Percentiles rank a stretch among this genome's conserved stretches.
Evolutionary conservation across 1,139 yeast genomes (phyloP).

Genomic region (Eremothecium coryli): DNA sequence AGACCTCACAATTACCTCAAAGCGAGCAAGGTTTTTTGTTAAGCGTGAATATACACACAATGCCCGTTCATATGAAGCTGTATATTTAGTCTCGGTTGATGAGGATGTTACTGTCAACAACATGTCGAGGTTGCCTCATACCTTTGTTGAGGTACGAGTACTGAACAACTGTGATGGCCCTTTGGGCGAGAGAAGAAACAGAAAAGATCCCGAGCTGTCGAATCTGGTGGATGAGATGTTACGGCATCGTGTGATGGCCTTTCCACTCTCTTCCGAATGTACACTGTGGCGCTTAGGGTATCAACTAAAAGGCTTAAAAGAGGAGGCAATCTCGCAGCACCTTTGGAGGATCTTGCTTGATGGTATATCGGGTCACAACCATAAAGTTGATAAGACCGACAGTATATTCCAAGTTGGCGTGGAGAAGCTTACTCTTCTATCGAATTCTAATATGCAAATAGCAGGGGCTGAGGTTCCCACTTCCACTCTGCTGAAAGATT

Average conservation of each 20-base stretch:
- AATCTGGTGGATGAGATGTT: not conserved
- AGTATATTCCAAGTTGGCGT: not conserved
- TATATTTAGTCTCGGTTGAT: conserved; percentile 21
- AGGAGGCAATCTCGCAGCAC: conserved; percentile 10
- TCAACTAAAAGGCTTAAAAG: conserved; percentile 30
- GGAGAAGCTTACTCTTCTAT: not conserved
- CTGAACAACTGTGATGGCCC: not conserved
- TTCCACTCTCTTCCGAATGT: not conserved
- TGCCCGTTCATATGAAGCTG: conserved; percentile 5
- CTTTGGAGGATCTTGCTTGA: not conserved
- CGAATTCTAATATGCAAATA: too few species aligned
- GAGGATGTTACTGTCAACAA: conserved; percentile 17
- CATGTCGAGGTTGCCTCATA: conserved; percentile 19
- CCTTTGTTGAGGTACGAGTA: conserved; percentile 38
- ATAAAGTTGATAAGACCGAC: not conserved
- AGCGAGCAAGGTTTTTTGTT: conserved; percentile 41
- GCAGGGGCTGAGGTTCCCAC: not conserved
- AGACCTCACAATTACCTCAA: conserved; percentile 36
- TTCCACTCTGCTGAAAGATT: not conserved
- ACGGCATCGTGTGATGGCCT: not conserved
- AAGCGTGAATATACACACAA: conserved; percentile 16
- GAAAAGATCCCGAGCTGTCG: not conserved
- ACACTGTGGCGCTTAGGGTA: conserved; percentile 2
- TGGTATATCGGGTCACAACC: too few species aligned
- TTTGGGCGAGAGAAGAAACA: not conserved